phyloP scores from a whole-genome alignment of 768 basidiomycete genomes.

The Russula griseocarnosa region DNA sequence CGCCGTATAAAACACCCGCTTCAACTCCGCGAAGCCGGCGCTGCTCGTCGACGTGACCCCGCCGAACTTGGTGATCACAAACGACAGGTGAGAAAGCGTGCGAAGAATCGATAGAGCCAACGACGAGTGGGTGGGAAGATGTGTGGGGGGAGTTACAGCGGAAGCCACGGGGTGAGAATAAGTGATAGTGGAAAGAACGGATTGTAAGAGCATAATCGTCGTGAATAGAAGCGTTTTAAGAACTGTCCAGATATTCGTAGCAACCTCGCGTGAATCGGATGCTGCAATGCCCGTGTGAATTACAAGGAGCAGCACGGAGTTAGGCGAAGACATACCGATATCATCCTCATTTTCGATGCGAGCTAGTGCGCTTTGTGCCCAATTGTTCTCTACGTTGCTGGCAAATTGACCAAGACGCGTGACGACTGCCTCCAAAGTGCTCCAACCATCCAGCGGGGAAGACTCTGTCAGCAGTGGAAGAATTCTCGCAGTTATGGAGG shows the following conservation, averaged over 20 bases:
- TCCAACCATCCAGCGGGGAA: conserved; percentile 31
- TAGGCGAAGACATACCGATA: conserved; percentile 30
- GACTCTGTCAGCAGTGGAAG: conserved; percentile 32
- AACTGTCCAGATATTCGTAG: conserved; percentile 56
- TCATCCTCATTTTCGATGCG: conserved; percentile 31
- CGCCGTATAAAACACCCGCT: conserved; percentile 70
- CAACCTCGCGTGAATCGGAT: conserved; percentile 42
- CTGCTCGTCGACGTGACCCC: conserved; percentile 54
- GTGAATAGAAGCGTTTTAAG: conserved; percentile 77
- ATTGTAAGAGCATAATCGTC: conserved; percentile 63
- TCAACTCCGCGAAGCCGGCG: conserved; percentile 65
- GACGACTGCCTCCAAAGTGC: conserved; percentile 28
- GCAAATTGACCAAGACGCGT: conserved; percentile 29
- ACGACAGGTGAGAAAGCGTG: conserved; percentile 63
- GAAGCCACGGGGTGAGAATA: conserved; percentile 35
- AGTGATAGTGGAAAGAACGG: conserved; percentile 51
- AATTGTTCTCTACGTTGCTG: conserved; percentile 30
- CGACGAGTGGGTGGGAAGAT: conserved; percentile 37
- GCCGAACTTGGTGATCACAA: conserved; percentile 77
- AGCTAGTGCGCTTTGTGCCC: conserved; percentile 34
- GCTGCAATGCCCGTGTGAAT: conserved; percentile 33
- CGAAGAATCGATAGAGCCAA: conserved; percentile 55
- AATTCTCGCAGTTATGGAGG: conserved; percentile 29
- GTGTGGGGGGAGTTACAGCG: background rate
- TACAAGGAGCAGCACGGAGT: background rate